Percentiles rank a stretch among this genome's conserved stretches.
phyloP scores from a whole-genome alignment of 2,329 filamentous ascomycete species.

The Sporothrix curviconia region DNA sequence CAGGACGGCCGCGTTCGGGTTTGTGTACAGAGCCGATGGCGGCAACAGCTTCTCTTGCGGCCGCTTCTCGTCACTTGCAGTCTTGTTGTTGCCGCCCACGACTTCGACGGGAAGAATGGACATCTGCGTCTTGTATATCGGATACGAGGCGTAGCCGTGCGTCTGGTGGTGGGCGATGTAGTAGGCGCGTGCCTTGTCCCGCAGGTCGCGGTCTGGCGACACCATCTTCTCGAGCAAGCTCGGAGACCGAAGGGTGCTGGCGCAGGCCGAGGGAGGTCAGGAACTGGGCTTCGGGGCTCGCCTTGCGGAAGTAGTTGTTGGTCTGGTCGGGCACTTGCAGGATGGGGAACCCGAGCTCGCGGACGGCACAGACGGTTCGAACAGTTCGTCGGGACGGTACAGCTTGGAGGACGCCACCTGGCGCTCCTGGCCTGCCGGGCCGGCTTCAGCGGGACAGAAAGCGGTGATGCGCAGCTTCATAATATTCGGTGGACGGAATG shows the following conservation, averaged over 20 bases:
- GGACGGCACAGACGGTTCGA: slow-evolving; percentile 67
- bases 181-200: slow-evolving; percentile 69
- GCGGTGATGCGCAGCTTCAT: slow-evolving; percentile 68
- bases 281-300: slow-evolving; percentile 69
- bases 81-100: slow-evolving; percentile 31
- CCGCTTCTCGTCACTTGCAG: neutral
- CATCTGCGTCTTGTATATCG: slow-evolving; percentile 47
- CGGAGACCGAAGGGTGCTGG: slow-evolving; percentile 61
- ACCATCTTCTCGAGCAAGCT: slow-evolving; percentile 75
- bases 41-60: slow-evolving; percentile 57
- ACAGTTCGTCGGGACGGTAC: slow-evolving; percentile 72
- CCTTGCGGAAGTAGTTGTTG: slow-evolving; percentile 56
- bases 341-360: slow-evolving; percentile 65
- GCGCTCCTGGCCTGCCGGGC: slow-evolving; percentile 48
- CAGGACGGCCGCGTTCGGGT: slow-evolving; percentile 67
- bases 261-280: slow-evolving; percentile 67
- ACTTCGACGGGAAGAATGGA: slow-evolving; percentile 65
- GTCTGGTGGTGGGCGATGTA: slow-evolving; percentile 73
- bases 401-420: slow-evolving; percentile 45
- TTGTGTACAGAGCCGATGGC: slow-evolving; percentile 75
- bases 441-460: slow-evolving; percentile 73
- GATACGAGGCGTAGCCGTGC: slow-evolving; percentile 65
- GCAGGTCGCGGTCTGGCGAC: slow-evolving; percentile 49
- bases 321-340: slow-evolving; percentile 71
- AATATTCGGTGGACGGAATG: slow-evolving; percentile 76